A percentile compares a stretch with the other conserved stretches of the same genome.
phyloP scores from a whole-genome alignment of 805 yeast genomes.

The Nakazawaea molendinolei region DNA sequence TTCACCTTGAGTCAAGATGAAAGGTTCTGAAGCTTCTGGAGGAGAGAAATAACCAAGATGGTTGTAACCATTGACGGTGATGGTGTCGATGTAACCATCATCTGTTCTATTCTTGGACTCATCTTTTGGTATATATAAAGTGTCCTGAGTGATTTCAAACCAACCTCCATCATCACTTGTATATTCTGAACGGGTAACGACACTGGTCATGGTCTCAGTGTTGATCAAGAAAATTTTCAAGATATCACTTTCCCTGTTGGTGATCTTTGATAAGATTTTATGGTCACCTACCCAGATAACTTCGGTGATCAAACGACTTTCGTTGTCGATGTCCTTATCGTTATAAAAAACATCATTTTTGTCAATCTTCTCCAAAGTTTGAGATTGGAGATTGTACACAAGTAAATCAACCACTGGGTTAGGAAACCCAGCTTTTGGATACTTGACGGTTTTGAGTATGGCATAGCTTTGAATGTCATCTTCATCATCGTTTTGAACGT shows the following conservation, averaged over 20 bases:
- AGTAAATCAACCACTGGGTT: conserved; percentile 62
- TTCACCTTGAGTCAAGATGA: conserved; percentile 60
- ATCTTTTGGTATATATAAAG: conserved; percentile 50
- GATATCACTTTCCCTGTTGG: conserved; percentile 63
- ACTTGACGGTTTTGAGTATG: conserved; percentile 52
- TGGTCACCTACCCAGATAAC: conserved; percentile 61
- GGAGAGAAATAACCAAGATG: conserved; percentile 87
- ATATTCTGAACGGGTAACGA: conserved; percentile 41
- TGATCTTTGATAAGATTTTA: conserved; percentile 46
- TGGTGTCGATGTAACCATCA: conserved; percentile 80
- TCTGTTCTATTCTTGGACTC: conserved; percentile 30
- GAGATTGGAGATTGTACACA: conserved; percentile 31
- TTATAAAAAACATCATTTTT: conserved; percentile 33
- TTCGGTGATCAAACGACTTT: conserved; percentile 54
- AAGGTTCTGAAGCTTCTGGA: conserved; percentile 46
- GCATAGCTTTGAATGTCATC: conserved; percentile 51
- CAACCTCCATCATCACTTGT: conserved; percentile 48
- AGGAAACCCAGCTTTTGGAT: conserved; percentile 78
- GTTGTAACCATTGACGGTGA: conserved; percentile 51
- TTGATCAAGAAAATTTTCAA: conserved; percentile 51
- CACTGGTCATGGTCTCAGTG: conserved; percentile 29
- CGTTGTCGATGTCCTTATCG: conserved; percentile 31
- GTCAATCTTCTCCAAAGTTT: conserved; percentile 16
- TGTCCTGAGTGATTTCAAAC: conserved; percentile 72
- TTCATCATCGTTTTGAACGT: conserved; percentile 42